phyloP scores from a whole-genome alignment of 495 filamentous ascomycete genomes.

The Jackrogersella minutella region DNA sequence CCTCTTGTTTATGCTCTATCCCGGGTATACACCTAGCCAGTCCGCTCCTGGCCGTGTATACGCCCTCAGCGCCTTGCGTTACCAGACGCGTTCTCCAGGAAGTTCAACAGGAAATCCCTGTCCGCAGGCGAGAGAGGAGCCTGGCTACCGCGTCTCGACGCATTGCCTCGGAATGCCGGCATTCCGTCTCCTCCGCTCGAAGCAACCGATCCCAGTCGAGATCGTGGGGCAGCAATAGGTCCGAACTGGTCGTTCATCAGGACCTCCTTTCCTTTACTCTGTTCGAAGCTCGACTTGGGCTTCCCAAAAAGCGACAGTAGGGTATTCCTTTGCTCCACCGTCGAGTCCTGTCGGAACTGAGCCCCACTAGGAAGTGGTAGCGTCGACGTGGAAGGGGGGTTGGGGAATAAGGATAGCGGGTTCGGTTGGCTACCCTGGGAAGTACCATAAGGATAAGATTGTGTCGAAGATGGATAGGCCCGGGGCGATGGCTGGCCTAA shows the following conservation, averaged over 20 bases:
- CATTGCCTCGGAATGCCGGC: slow-evolving; percentile 38
- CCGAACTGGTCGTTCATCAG: slow-evolving; percentile 48
- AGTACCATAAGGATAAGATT: slow-evolving; percentile 39
- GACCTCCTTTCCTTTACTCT: slow-evolving; percentile 50
- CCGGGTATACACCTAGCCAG: neutral
- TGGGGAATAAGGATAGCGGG: slow-evolving; percentile 45
- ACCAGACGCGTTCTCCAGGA: slow-evolving; percentile 61
- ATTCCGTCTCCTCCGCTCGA: slow-evolving; percentile 47
- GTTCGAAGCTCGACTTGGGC: slow-evolving; percentile 56
- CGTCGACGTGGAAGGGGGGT: slow-evolving; percentile 45
- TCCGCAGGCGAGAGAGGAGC: slow-evolving; percentile 71
- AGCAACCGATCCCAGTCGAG: slow-evolving; percentile 52
- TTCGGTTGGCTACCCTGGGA: slow-evolving; percentile 29
- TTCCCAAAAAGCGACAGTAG: slow-evolving; percentile 79
- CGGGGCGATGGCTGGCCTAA: slow-evolving; percentile 24
- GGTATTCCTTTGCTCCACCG: slow-evolving; percentile 69
- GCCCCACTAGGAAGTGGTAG: slow-evolving; percentile 32
- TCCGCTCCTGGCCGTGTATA: neutral
- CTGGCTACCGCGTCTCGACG: slow-evolving; percentile 55
- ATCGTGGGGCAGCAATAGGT: slow-evolving; percentile 48
- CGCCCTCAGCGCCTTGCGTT: slow-evolving; percentile 21
- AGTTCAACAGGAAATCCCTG: slow-evolving; percentile 80
- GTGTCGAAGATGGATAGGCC: slow-evolving; percentile 8
- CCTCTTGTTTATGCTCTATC: neutral
- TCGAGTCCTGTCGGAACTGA: slow-evolving; percentile 45